phyloP scores from a whole-genome alignment of 2,329 filamentous ascomycete species.

The Ophiosphaerella herpotricha region DNA sequence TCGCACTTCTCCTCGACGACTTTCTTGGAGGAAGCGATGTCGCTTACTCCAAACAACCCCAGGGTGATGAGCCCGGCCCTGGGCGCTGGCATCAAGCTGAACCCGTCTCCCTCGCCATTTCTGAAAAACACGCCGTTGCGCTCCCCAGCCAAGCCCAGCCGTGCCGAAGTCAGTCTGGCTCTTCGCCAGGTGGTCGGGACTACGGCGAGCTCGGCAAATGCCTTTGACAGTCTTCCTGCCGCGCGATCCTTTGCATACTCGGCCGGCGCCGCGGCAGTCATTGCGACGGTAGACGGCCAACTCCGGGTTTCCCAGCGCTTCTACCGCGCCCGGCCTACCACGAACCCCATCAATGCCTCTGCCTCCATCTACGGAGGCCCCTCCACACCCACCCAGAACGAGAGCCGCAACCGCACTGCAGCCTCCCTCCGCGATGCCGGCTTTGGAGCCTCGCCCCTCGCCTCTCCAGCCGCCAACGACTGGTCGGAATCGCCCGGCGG shows the following conservation, averaged over 20 bases:
- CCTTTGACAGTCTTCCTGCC: conserved; percentile 79
- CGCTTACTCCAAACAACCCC: conserved; percentile 47
- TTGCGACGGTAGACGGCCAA: conserved; percentile 76
- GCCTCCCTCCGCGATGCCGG: conserved; percentile 55
- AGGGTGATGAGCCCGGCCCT: conserved; percentile 49
- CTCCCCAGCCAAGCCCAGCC: conserved; percentile 62
- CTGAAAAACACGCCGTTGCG: conserved; percentile 64
- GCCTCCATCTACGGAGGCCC: conserved; percentile 56
- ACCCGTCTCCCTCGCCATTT: conserved; percentile 71
- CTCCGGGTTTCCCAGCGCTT: conserved; percentile 75
- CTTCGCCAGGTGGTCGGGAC: conserved; percentile 88
- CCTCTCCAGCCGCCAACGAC: conserved; percentile 54
- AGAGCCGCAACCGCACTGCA: conserved; percentile 64
- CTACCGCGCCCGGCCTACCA: conserved; percentile 79
- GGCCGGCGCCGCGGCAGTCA: conserved; percentile 89
- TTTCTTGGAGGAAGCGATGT: conserved; percentile 41
- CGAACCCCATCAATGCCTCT: conserved; percentile 68
- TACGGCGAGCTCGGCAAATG: conserved; percentile 81
- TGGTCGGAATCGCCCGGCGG: conserved; percentile 63
- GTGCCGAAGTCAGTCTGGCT: conserved; percentile 60
- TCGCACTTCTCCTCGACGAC: conserved; percentile 29
- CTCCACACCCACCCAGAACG: conserved; percentile 59
- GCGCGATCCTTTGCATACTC: conserved; percentile 81
- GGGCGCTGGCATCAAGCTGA: conserved; percentile 51
- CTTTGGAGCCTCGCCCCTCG: conserved; percentile 48